phyloP scores from a whole-genome alignment of 2,329 filamentous ascomycete genomes.

The Trichocomaceae sp. region DNA sequence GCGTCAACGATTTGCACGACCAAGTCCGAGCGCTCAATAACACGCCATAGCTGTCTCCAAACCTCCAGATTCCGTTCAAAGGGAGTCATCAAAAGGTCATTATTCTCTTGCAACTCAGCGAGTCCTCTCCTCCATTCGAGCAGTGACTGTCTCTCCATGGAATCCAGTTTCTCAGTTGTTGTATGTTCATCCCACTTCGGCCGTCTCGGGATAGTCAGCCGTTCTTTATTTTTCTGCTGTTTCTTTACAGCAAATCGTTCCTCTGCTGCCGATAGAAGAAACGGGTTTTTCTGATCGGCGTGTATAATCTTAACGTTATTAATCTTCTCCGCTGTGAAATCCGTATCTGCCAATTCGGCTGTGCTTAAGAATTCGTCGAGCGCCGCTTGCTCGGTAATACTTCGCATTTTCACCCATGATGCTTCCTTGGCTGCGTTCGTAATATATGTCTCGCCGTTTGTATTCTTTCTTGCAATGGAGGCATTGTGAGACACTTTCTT shows the following conservation, averaged over 20 bases:
- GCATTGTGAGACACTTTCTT: slow-evolving; percentile 60
- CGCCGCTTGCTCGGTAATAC: slow-evolving; percentile 91
- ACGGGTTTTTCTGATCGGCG: slow-evolving; percentile 91
- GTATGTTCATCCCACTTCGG: slow-evolving; percentile 84
- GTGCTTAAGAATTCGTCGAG: slow-evolving; percentile 95
- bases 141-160: slow-evolving; percentile 70
- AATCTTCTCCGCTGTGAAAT: slow-evolving; percentile 98
- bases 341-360: slow-evolving; percentile 92
- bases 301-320: slow-evolving; percentile 99
- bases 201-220: slow-evolving; percentile 81
- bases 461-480: slow-evolving; percentile 64
- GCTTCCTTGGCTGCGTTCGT: slow-evolving; percentile 88
- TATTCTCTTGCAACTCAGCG: slow-evolving; percentile 86
- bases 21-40: slow-evolving; percentile 92
- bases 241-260: slow-evolving; percentile 72
- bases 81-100: slow-evolving; percentile 92
- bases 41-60: slow-evolving; percentile 95
- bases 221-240: slow-evolving; percentile 70
- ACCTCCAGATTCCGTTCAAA: slow-evolving; percentile 97
- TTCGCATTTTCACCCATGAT: slow-evolving; percentile 98
- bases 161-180: slow-evolving; percentile 74
- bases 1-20: slow-evolving; percentile 98
- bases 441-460: slow-evolving; percentile 81
- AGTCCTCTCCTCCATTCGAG: slow-evolving; percentile 83
- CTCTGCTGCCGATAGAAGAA: slow-evolving; percentile 76